These are phyloP conservation scores for Dichotomopilus funicola DNA, from an alignment of 2,329 filamentous ascomycete species.

Conservation along the genomic window DNA sequence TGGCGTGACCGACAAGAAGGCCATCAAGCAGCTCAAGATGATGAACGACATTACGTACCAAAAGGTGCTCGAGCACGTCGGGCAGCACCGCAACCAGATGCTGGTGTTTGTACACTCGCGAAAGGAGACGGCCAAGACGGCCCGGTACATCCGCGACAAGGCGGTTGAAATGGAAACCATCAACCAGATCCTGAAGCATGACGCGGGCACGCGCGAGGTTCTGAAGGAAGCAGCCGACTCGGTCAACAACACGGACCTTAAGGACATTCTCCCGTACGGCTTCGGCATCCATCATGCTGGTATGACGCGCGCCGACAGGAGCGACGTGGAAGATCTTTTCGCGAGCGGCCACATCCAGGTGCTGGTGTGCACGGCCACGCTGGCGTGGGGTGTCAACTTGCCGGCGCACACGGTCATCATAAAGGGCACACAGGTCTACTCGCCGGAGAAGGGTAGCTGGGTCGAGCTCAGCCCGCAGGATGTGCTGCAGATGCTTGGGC, in stretches of 20 bases:
- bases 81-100: conserved; percentile 91
- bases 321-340: conserved; percentile 91
- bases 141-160: conserved; percentile 92
- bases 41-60: conserved; percentile 99
- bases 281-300: conserved; percentile 98
- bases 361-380: conserved; percentile 92
- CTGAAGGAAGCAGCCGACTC: conserved; percentile 76
- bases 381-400: conserved; percentile 98
- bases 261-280: conserved; percentile 90
- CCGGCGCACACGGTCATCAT: conserved; percentile 98
- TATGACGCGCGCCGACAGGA: conserved; percentile 92
- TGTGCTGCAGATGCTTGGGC: conserved; percentile 96
- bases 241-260: conserved; percentile 79
- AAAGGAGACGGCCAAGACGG: conserved; percentile 97
- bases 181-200: conserved; percentile 86
- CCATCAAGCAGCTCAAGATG: conserved; percentile 96
- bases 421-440: conserved; percentile 97
- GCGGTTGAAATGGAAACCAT: conserved; percentile 96
- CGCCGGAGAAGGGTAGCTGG: conserved; percentile 97
- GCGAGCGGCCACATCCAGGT: conserved; percentile 87
- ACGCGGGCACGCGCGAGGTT: conserved; percentile 86
- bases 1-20: conserved; percentile 93
- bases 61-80: conserved; percentile 94
- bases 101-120: conserved; percentile 97
- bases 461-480: conserved; percentile 96